Conservation (phyloP, 169 alveolate species). For the Blepharisma undulans region DNA sequence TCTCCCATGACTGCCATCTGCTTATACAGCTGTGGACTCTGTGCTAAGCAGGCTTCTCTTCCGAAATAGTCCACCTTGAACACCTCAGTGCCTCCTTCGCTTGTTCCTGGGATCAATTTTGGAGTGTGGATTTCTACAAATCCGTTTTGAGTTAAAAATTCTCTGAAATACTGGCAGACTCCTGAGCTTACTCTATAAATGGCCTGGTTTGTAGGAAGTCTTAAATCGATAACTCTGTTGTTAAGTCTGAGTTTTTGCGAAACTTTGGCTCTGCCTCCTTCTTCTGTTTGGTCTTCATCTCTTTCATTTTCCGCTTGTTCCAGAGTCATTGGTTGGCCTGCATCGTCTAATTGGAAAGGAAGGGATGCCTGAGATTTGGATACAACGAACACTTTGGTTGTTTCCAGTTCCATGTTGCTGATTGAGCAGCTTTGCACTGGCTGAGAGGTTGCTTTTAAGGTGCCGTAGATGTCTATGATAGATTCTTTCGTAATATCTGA, state of each 20-base stretch:
- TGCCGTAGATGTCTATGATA: conserved; percentile 93
- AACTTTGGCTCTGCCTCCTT: conserved; percentile 76
- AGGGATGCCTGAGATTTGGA: conserved; percentile 85
- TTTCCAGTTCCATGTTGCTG: conserved; percentile 88
- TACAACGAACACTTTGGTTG: conserved; percentile 86
- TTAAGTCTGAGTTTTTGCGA: conserved; percentile 95
- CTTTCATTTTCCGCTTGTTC: conserved; percentile 74
- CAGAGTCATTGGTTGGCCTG: conserved; percentile 86
- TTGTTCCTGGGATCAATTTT: conserved; percentile 97
- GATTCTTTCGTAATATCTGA: conserved; percentile 86
- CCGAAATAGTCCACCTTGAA: conserved; percentile 94
- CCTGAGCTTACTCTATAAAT: conserved; percentile 93
- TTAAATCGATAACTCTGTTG: conserved; percentile 95
- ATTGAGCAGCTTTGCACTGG: conserved; percentile 91
- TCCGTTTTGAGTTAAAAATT: conserved; percentile 83
- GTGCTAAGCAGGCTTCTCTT: conserved; percentile 94
- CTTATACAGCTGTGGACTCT: conserved; percentile 99
- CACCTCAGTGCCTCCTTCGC: conserved; percentile 99
- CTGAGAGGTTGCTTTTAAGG: conserved; percentile 87
- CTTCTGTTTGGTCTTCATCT: conserved; percentile 42
- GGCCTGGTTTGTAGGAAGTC: conserved; percentile 94
- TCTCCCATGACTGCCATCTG: conserved; percentile 98
- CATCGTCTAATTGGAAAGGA: conserved; percentile 97
- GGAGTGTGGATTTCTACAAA: conserved; percentile 99
- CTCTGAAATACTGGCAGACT: conserved; percentile 93